phyloP scores from a whole-genome alignment of 345 rosid species.

The Microcos paniculata region DNA sequence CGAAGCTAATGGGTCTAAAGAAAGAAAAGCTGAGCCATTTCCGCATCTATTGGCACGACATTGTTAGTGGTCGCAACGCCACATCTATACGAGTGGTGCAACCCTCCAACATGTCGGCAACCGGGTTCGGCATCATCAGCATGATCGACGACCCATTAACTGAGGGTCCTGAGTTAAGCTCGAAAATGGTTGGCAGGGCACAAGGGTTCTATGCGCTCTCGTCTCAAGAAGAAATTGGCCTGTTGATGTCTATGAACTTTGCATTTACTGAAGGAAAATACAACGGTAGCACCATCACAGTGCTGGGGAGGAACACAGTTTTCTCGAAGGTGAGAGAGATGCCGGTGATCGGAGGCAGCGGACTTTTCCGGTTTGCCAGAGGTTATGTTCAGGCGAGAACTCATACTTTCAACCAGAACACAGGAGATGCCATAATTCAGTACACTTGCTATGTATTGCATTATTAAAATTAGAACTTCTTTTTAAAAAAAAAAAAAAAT shows the following conservation, averaged over 20 bases:
- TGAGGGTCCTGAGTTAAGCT: constrained; percentile 27
- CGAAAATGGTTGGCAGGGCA: constrained; percentile 40
- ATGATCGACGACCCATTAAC: constrained; percentile 47
- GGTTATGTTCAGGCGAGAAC: constrained; percentile 57
- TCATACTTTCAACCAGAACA: constrained; percentile 16
- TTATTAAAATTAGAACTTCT: constrained; percentile 19
- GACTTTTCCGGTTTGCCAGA: constrained; percentile 58
- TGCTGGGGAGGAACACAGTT: constrained; percentile 46
- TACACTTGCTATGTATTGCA: constrained; percentile 39
- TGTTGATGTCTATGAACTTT: constrained; percentile 48
- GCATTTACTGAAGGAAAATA: constrained; percentile 43
- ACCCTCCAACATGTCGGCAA: constrained; percentile 20
- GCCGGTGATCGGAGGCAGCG: constrained; percentile 66
- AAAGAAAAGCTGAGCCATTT: constrained; percentile 48
- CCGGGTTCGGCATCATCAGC: constrained; percentile 27
- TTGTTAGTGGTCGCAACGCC: constrained; percentile 38
- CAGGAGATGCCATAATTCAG: constrained; percentile 47
- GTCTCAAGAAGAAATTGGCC: constrained; percentile 30
- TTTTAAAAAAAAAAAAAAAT: no score
- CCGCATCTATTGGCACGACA: constrained; percentile 61
- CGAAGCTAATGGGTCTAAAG: constrained; percentile 6
- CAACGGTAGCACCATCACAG: constrained; percentile 41
- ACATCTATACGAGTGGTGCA: constrained; percentile 26
- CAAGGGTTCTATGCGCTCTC: constrained; percentile 42
- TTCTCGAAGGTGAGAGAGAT: constrained; percentile 46